Evolutionary conservation across 2,329 filamentous ascomycete species (phyloP).

Genomic region (Ophidiomyces ophidiicola): DNA sequence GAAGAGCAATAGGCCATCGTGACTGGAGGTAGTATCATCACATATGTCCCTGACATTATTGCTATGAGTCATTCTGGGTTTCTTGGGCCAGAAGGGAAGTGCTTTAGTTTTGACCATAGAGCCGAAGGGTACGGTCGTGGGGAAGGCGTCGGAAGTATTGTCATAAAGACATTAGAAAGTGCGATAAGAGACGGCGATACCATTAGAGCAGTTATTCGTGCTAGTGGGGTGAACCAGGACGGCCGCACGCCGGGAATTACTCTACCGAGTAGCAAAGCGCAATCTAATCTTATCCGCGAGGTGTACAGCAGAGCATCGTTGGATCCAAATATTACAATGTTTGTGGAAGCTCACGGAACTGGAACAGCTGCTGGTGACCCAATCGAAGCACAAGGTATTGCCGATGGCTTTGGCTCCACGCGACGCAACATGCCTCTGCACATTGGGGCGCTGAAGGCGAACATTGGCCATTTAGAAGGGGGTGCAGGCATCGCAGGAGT

Average conservation of each 20-base stretch:
- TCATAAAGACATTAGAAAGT: conserved; percentile 22
- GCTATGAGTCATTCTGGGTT: conserved; percentile 16
- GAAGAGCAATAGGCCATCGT: conserved; percentile 11
- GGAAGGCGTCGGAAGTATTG: conserved; percentile 22
- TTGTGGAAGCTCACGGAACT: conserved; percentile 23
- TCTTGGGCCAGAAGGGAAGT: conserved; percentile 19
- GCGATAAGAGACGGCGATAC: conserved; percentile 23
- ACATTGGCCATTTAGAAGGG: conserved; percentile 22
- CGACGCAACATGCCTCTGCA: conserved; percentile 13
- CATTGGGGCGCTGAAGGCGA: conserved; percentile 22
- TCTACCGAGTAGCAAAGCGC: conserved; percentile 17
- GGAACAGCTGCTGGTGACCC: conserved; percentile 26
- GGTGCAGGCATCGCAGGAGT: conserved; percentile 21
- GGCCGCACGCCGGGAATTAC: conserved; percentile 19
- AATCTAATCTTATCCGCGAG: conserved; percentile 19
- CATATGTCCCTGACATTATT: conserved; percentile 11
- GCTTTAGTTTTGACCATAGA: conserved; percentile 25
- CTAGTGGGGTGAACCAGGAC: conserved; percentile 18
- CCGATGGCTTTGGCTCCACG: conserved; percentile 11
- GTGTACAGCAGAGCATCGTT: conserved; percentile 24
- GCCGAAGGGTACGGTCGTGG: conserved; percentile 36
- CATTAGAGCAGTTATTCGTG: conserved; percentile 24
- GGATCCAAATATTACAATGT: conserved; percentile 5
- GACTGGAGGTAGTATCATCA: conserved; percentile 13
- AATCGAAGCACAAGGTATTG: conserved; percentile 16